Evolutionary conservation across 2,329 filamentous ascomycete genomes (phyloP).

Genomic region (Thielaviopsis musarum): DNA sequence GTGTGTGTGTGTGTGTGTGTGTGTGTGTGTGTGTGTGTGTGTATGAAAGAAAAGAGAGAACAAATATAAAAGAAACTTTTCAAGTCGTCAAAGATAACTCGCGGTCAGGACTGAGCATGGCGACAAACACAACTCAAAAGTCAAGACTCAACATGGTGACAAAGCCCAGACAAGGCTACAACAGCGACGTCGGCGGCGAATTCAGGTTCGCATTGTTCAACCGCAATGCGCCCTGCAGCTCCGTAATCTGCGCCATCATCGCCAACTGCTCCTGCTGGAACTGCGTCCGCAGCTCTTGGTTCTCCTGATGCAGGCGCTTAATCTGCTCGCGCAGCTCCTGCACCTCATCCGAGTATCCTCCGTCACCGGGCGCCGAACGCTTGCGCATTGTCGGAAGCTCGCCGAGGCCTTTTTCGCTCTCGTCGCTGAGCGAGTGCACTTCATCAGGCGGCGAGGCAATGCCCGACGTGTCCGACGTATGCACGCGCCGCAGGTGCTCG

Average conservation of each 20-base stretch:
- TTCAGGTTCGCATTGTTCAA: slow-evolving; percentile 13
- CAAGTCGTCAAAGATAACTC: slow-evolving; percentile 15
- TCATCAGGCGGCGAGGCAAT: slow-evolving; percentile 20
- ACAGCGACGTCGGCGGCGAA: slow-evolving; percentile 7
- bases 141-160: too few relatives aligned
- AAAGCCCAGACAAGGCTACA: slow-evolving; percentile 16
- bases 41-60: not conserved
- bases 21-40: too few relatives aligned
- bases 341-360: slow-evolving; percentile 25
- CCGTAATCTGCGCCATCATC: slow-evolving; percentile 32
- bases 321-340: slow-evolving; percentile 44
- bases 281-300: slow-evolving; percentile 38
- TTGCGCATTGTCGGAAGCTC: slow-evolving; percentile 3
- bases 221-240: slow-evolving; percentile 27
- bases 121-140: too few relatives aligned
- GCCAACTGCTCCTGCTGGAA: slow-evolving; percentile 30
- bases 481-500: slow-evolving; percentile 83
- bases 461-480: slow-evolving; percentile 49
- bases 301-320: slow-evolving; percentile 49
- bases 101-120: not conserved
- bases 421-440: slow-evolving; percentile 26
- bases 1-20: not conserved
- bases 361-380: not conserved
- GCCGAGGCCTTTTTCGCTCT: slow-evolving; percentile 23
- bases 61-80: slow-evolving; percentile 5